Evolutionary conservation across 2,329 filamentous ascomycete species (phyloP), one percentile per base, ranked within the genome.

Genomic region (Claviceps maximensis): DNA sequence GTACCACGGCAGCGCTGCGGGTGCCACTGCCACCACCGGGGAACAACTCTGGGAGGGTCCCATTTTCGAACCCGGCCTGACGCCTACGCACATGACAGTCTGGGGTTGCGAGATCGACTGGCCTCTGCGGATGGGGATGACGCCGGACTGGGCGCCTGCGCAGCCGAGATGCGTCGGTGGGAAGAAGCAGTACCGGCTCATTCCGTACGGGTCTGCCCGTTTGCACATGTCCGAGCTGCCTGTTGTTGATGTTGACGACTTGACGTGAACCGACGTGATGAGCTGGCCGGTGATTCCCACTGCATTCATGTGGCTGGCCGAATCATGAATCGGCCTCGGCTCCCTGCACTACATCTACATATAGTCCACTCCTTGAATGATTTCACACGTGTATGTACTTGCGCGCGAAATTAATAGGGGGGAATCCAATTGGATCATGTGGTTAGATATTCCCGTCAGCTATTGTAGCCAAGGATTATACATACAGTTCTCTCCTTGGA

Each of bases 181-280:
- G 42, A 62, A 58, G n/a, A 61, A 63, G 49, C 59, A 67, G 13
- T 64, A 64, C 25, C 57, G 27, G n/a, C 54, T 75, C 19, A 64
- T 69, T 13, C 74, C 73, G n/a, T 75, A 71, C 60, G 73, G 71
- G 2, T 68, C 68, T 41, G 68, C 72, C 15, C 74, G 72, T 58
- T 58, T 75, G 53, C 72, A 73, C 55, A 73, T 76, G 60, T 58
- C 60, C 9, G 58, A 62, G 31, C 45, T 62, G 47, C 60, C 60
- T 4, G 51, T 55, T 17, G 50, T 56, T 8, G 44, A 44, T 13
- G 21, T 13, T 23, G 10, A 23, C 21, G 42, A 15, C 13, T 23
- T 13, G 4, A n/a, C n/a, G n/a, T n/a, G n/a, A n/a, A n/a, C n/a
- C 21, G 42, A 15, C 13, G 13, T 13, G 4, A 13, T 15, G 19